phyloP scores from a whole-genome alignment of 164 flowering plant genomes.

The Vitis rupestris region DNA sequence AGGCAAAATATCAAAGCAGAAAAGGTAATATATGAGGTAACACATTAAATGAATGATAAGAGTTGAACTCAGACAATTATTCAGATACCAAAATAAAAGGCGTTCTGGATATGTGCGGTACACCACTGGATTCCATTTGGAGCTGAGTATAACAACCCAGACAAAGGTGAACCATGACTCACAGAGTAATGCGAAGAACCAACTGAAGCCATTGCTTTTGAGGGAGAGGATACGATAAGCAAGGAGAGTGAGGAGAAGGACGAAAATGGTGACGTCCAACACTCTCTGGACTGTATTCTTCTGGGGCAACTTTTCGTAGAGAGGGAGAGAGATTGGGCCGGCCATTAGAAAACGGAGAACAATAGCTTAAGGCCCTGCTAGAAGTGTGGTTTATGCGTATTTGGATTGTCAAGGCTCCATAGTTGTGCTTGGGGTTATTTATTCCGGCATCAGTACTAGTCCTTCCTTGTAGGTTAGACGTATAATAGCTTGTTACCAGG shows the following conservation, averaged over 20 bases:
- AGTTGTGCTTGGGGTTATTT: no score
- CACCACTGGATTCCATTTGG: conserved; percentile 32
- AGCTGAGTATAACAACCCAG: conserved; percentile 24
- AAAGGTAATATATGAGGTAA: no score
- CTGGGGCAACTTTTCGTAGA: conserved; percentile 20
- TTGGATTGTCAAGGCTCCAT: no score
- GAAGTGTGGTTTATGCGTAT: no score
- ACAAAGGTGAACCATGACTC: conserved; percentile 3
- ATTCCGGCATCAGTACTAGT: no score
- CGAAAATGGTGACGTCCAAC: conserved; percentile 19
- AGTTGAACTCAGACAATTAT: no score
- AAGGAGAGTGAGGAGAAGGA: conserved; percentile 37
- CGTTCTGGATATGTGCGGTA: conserved; percentile 35
- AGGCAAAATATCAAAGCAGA: no score
- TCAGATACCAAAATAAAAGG: conserved; percentile 24
- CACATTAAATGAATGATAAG: no score
- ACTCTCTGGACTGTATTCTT: conserved; percentile 24
- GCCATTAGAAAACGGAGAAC: conserved; percentile 14
- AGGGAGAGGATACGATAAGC: conserved; percentile 27
- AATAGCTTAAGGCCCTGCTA: no score
- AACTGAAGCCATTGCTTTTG: conserved; percentile 9
- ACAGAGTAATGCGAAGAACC: conserved; percentile 4
- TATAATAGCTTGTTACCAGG: no score
- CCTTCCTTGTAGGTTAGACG: no score
- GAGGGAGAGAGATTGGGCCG: conserved; percentile 14